These are phyloP conservation scores for Cystobasidium onofrii DNA, from an alignment of 768 basidiomycete genomes.

Conservation along the genomic window DNA sequence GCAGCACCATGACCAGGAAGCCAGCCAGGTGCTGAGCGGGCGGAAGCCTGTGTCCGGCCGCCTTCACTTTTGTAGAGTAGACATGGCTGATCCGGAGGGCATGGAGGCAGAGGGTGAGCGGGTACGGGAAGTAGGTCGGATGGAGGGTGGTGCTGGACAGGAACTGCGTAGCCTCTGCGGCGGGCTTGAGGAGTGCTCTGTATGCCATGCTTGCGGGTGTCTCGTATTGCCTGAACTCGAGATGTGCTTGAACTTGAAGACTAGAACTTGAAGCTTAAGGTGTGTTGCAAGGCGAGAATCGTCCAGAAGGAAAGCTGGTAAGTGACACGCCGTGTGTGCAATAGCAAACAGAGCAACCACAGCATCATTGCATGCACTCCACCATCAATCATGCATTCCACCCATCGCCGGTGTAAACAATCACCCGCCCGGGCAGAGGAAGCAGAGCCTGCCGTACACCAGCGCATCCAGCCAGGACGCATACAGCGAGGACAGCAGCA, in stretches of 20 bases:
- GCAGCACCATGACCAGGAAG: constrained; percentile 27
- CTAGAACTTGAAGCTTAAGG: too few species aligned
- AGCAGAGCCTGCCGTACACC: too few species aligned
- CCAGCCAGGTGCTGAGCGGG: constrained; percentile 29
- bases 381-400: neutral
- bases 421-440: neutral
- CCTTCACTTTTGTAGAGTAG: constrained; percentile 29
- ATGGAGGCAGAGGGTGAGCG: constrained; percentile 23
- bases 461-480: too few species aligned
- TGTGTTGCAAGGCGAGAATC: too few species aligned
- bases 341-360: too few species aligned
- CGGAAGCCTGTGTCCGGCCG: constrained; percentile 22
- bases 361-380: too few species aligned
- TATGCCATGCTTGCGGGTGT: constrained; percentile 13
- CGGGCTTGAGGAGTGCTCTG: constrained; percentile 28
- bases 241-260: too few species aligned
- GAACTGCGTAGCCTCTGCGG: neutral
- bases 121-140: constrained; percentile 29
- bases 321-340: too few species aligned
- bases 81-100: constrained; percentile 31
- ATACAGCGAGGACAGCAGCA: too few species aligned
- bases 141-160: constrained; percentile 11
- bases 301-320: too few species aligned
- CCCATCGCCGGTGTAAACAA: neutral
- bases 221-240: too few species aligned